These are phyloP conservation scores for Naganishia randhawae DNA, from an alignment of 768 basidiomycete species.

Conservation along the genomic window DNA sequence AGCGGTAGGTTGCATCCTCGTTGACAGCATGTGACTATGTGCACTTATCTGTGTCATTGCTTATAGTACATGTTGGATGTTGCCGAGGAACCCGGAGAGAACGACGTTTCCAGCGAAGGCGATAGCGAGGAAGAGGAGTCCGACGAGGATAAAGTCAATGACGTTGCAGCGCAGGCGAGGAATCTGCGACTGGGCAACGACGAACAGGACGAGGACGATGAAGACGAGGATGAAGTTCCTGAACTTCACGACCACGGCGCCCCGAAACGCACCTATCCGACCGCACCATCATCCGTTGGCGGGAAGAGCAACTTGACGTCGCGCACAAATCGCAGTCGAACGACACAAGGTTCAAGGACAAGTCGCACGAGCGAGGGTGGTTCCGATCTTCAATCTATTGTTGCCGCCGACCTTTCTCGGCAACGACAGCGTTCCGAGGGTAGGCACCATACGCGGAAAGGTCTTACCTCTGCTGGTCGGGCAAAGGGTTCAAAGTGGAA, in stretches of 20 bases:
- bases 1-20: conserved; percentile 59
- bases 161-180: conserved; percentile 47
- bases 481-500: conserved; percentile 51
- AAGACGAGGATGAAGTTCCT: conserved; percentile 42
- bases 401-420: conserved; percentile 26
- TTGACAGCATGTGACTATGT: too few relatives aligned
- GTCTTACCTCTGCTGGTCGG: conserved; percentile 38
- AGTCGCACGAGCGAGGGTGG: conserved; percentile 19
- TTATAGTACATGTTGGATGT: conserved; percentile 38
- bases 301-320: not conserved
- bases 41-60: not conserved
- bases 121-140: conserved; percentile 43
- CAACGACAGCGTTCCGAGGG: conserved; percentile 35
- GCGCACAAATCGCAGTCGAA: conserved; percentile 17
- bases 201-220: conserved; percentile 36
- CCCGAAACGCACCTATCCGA: conserved; percentile 14
- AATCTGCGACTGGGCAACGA: conserved; percentile 32
- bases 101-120: conserved; percentile 26
- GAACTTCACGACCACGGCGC: conserved; percentile 30
- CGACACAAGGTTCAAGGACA: conserved; percentile 15
- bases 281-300: conserved; percentile 18
- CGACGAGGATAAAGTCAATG: conserved; percentile 50
- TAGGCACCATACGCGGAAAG: conserved; percentile 34
- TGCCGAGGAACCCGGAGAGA: conserved; percentile 36
- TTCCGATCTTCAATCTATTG: conserved; percentile 22